These are phyloP conservation scores for Yarrowia yakushimensis DNA, from an alignment of 805 yeast genomes.

Conservation along the genomic window DNA sequence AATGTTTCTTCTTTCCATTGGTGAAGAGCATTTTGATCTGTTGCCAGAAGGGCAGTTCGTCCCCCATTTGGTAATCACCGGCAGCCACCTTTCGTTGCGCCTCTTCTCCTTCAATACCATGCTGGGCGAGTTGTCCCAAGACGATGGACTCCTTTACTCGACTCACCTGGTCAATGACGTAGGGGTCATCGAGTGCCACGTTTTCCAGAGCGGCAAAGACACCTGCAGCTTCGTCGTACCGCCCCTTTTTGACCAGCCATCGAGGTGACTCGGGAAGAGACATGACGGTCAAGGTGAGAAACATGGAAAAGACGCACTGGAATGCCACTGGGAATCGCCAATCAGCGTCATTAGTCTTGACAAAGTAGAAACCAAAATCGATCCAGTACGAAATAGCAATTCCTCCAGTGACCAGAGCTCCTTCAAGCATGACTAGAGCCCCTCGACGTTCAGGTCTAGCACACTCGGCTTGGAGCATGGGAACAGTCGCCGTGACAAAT, in stretches of 20 bases:
- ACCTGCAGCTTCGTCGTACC: conserved; percentile 45
- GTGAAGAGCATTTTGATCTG: conserved; percentile 13
- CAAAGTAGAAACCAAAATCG: conserved; percentile 46
- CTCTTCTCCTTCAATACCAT: not conserved
- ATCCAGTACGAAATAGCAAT: conserved; percentile 63
- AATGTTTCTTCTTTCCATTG: conserved; percentile 12
- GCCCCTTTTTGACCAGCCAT: conserved; percentile 67
- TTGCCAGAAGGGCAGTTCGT: not conserved
- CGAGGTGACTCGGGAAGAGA: conserved; percentile 84
- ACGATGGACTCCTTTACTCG: not conserved
- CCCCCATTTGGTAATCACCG: not conserved
- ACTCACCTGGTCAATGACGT: not conserved
- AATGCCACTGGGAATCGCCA: conserved; percentile 81
- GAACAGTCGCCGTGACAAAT: conserved; percentile 71
- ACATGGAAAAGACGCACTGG: conserved; percentile 55
- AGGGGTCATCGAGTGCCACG: not conserved
- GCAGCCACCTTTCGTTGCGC: not conserved
- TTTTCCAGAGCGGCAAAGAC: conserved; percentile 33
- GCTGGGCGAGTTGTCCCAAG: not conserved
- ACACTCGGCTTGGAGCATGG: conserved; percentile 81
- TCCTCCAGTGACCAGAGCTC: conserved; percentile 68
- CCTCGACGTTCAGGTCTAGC: conserved; percentile 68
- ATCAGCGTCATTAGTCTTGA: conserved; percentile 50
- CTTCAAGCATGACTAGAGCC: conserved; percentile 62
- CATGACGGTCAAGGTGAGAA: conserved; percentile 59